Evolutionary conservation across 495 filamentous ascomycete genomes (phyloP), one percentile per base, ranked within the genome.

Genomic region (Penicillium riverlandense): DNA sequence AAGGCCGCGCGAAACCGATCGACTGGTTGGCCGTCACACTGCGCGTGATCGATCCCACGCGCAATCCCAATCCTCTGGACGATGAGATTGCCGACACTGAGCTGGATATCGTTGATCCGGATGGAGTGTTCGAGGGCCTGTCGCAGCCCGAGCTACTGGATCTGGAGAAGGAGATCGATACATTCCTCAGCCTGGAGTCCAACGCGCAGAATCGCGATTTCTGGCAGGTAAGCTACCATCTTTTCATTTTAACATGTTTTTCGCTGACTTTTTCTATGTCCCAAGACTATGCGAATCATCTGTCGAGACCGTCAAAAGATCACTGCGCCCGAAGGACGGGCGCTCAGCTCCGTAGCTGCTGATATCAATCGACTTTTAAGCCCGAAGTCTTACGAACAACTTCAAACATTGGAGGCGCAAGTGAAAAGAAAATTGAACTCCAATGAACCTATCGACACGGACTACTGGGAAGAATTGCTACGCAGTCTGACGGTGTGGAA

Each of bases 381-480:
- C 11, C 87, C 88, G 2, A 99, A 99, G 63, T 77, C 80, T n/a
- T 82, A 86, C 34, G 83, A 89, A 57, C 87, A 97, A 53, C 74
- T 98, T 6, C 80, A 89, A 59, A 74, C 72, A 14, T 71, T 98
- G 22, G 92, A 97, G 66, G 76, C 70, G 41, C 89, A 96, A 61
- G 90, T 98, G 52, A 78, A 76, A 50, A 68, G 69, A 8, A 98
- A 97, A 63, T 62, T 98, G 33, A 74, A 83, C 35, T 92, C 88
- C 10, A 83, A 95, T 50, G 90, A 96, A 59, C 84, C 86, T 8
- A 89, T 97, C 55, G 94, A 98, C 68, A 87, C 84, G 4, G 92
- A 98, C 61, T 98, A 97, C 62, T 98, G 92, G 92, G 89, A 95
- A 52, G 86, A 94, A 54, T 75, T 98, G 2, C 72, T 97, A 38